These are phyloP conservation scores for Wickerhamomyces bisporus DNA, from an alignment of 805 yeast genomes.

Conservation along the genomic window DNA sequence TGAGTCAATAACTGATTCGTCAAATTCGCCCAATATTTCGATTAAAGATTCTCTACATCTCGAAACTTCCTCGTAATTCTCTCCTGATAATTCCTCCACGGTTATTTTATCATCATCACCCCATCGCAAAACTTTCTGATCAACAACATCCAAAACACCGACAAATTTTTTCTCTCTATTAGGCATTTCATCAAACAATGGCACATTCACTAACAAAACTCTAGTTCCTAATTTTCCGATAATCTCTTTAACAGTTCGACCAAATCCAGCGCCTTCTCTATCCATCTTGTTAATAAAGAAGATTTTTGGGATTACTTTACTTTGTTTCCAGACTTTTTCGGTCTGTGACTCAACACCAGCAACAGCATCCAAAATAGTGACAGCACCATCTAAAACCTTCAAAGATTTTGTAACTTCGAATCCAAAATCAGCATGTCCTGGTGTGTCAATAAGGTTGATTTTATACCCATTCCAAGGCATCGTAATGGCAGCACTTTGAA, in stretches of 20 bases:
- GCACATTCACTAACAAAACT: slow-evolving; percentile 71
- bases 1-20: slow-evolving; percentile 71
- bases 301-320: slow-evolving; percentile 68
- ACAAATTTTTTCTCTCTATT: slow-evolving; percentile 37
- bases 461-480: slow-evolving; percentile 76
- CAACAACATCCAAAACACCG: slow-evolving; percentile 75
- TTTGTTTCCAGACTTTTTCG: slow-evolving; percentile 94
- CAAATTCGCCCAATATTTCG: slow-evolving; percentile 79
- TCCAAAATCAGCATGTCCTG: slow-evolving; percentile 97
- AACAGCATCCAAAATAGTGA: slow-evolving; percentile 87
- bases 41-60: slow-evolving; percentile 69
- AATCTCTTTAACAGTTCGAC: slow-evolving; percentile 83
- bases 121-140: slow-evolving; percentile 51
- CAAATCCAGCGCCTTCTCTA: slow-evolving; percentile 90
- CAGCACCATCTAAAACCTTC: slow-evolving; percentile 91
- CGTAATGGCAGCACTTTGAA: slow-evolving; percentile 93
- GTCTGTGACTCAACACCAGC: slow-evolving; percentile 99
- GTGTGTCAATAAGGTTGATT: slow-evolving; percentile 90
- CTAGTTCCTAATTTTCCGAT: slow-evolving; percentile 69
- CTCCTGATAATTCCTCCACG: slow-evolving; percentile 38
- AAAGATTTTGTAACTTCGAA: slow-evolving; percentile 90
- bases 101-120: slow-evolving; percentile 43
- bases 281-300: slow-evolving; percentile 94
- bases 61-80: slow-evolving; percentile 41
- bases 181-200: slow-evolving; percentile 52